A percentile compares a stretch with the other conserved stretches of the same genome.
Evolutionary conservation across 257 asterid species (phyloP).

Genomic region (Henckelia pumila): DNA sequence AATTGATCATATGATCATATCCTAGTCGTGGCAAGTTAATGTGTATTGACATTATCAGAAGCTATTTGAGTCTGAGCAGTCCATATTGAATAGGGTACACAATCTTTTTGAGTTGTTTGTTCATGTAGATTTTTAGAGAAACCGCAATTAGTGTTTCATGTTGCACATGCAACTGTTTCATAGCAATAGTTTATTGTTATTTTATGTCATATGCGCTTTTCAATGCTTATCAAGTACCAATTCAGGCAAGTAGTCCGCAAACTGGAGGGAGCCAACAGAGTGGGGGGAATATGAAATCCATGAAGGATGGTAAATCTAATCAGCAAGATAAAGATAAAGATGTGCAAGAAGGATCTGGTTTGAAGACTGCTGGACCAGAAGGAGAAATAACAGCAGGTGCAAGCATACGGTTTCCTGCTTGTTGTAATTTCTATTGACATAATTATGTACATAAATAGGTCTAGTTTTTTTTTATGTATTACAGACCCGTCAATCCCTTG

Average conservation of each 20-base stretch:
- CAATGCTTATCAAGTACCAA: conserved; percentile 17
- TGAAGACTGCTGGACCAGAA: conserved; percentile 73
- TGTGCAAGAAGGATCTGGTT: conserved; percentile 53
- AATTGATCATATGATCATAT: too few relatives aligned
- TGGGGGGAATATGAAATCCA: conserved; percentile 49
- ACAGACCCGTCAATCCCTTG: conserved; percentile 1
- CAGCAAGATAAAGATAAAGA: conserved; percentile 70
- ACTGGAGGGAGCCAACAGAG: conserved; percentile 44
- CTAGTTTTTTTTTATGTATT: neutral
- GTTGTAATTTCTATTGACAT: neutral
- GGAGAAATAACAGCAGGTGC: conserved; percentile 84
- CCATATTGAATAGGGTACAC: neutral
- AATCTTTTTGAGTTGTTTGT: neutral
- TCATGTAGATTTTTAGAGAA: conserved; percentile 10
- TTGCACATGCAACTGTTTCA: neutral
- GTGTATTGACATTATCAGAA: neutral
- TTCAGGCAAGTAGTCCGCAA: conserved; percentile 78
- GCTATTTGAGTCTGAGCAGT: neutral
- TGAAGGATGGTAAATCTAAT: conserved; percentile 57
- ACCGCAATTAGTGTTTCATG: neutral
- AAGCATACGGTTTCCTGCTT: conserved; percentile 11
- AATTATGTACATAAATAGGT: neutral
- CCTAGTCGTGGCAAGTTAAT: neutral
- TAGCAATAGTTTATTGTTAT: neutral
- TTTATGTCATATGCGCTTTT: conserved; percentile 18